Evolutionary conservation across 2,329 filamentous ascomycete species (phyloP), one percentile per base, ranked within the genome.

Genomic region (Xylariaceae sp.): DNA sequence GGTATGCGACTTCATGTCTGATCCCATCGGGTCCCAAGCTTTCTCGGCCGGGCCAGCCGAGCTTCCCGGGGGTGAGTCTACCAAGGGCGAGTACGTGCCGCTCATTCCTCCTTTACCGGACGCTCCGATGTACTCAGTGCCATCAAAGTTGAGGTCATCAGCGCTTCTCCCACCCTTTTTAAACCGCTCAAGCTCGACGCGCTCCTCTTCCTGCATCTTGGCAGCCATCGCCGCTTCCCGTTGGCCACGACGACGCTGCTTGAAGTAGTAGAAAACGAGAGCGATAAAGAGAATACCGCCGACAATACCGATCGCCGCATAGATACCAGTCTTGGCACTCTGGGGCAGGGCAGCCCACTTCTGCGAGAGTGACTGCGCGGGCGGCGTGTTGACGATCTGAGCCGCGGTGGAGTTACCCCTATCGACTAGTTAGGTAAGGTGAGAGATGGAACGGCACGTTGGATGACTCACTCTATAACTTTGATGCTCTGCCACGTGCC

Each of bases 401-500:
- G 72, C 67, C 10, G 76, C 76, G 1, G 79, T 83, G 1, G 82
- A 85, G 68, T 85, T 83, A 51, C 80, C 80, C 32, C 78, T 81
- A 53, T 47, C 15, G 32, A 4, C 3, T 6, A 10, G 47, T 51
- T 45, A 54, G 45, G 43, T 13, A 50, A 39, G 6, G 36, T 2
- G 5, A 13, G 51, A 41, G 2, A 2, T 5, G 18, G 50, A 26
- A 4, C 8, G n/a, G 3, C n/a, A 36, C 13, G 26, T 32, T 5
- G 13, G 39, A 18, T 15, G n/a, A 74, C 79, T 74, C 73, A 83
- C 79, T 67, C 66, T 51, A 73, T 69, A 30, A 79, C 68, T 61
- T 85, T 75, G 68, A 88, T 87, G 72, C 84, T 87, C 63, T 85
- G 63, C 74, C 76, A 87, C 49, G 71, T 74, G 48, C 87, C 87